Evolutionary conservation across 495 filamentous ascomycete genomes (phyloP).

Genomic region (Echria macrotheca): DNA sequence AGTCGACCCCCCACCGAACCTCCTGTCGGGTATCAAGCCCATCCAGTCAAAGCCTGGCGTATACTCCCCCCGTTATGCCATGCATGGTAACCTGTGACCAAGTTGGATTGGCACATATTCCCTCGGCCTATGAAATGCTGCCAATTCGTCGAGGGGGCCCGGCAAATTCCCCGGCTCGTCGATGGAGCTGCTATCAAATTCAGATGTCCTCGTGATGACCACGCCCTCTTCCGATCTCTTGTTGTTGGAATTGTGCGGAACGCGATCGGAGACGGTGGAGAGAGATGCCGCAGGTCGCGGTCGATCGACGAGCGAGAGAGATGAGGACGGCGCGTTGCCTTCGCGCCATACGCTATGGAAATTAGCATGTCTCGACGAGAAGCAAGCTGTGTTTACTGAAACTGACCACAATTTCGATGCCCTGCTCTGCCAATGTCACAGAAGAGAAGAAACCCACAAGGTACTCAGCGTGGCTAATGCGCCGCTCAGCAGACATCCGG

Average conservation of each 20-base stretch:
- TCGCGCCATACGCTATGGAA: too few relatives aligned
- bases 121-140: not conserved
- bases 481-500: too few relatives aligned
- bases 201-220: conserved; percentile 9
- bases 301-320: too few relatives aligned
- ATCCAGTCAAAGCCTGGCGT: not conserved
- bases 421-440: too few relatives aligned
- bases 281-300: too few relatives aligned
- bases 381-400: too few relatives aligned
- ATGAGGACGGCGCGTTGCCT: too few relatives aligned
- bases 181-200: conserved; percentile 1
- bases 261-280: not conserved
- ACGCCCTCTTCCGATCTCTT: not conserved
- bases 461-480: too few relatives aligned
- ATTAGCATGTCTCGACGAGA: too few relatives aligned
- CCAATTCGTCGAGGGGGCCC: too few relatives aligned
- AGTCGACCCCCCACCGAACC: not conserved
- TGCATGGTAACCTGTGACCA: not conserved
- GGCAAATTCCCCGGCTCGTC: conserved; percentile 1
- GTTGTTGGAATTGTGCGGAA: not conserved
- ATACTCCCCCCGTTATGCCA: not conserved
- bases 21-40: not conserved
- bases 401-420: too few relatives aligned
- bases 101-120: not conserved
- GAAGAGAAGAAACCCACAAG: too few relatives aligned